Conservation (phyloP, 306 rosid species). For the Prunus padus region DNA sequence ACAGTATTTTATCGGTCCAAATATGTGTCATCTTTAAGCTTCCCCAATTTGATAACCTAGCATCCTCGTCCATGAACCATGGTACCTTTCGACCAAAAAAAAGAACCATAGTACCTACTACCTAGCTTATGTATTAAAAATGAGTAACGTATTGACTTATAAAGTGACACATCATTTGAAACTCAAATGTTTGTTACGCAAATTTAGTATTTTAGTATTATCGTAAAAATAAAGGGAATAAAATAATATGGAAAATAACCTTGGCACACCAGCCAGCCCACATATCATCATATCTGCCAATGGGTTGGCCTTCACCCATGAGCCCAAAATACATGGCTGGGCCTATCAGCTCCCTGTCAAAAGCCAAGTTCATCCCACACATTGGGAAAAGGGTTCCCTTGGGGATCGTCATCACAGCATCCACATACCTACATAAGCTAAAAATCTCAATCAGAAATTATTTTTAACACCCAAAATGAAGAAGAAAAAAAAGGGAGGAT, state of each 20-base stretch:
- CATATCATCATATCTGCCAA: constrained; percentile 51
- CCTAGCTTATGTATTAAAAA: too few species aligned
- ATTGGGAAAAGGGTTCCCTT: constrained; percentile 47
- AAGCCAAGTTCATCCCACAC: constrained; percentile 57
- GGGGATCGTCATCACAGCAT: constrained; percentile 49
- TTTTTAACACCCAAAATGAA: not conserved
- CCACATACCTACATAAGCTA: constrained; percentile 31
- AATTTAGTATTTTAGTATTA: too few species aligned
- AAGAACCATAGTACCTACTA: too few species aligned
- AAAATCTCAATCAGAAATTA: constrained; percentile 9
- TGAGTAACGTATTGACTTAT: too few species aligned
- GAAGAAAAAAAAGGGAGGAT: not conserved
- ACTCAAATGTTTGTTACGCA: too few species aligned
- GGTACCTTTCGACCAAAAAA: too few species aligned
- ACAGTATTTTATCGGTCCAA: too few species aligned
- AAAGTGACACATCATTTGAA: too few species aligned
- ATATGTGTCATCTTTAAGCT: too few species aligned
- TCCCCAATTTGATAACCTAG: too few species aligned
- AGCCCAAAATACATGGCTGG: constrained; percentile 57
- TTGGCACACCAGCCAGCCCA: constrained; percentile 55
- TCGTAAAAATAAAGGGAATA: too few species aligned
- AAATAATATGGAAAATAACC: constrained; percentile 17
- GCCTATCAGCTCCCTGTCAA: constrained; percentile 44
- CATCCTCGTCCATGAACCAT: too few species aligned
- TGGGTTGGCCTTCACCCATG: constrained; percentile 53